Conservation (phyloP, 106 monocot genomes). For the Dioscorea dumetorum region DNA sequence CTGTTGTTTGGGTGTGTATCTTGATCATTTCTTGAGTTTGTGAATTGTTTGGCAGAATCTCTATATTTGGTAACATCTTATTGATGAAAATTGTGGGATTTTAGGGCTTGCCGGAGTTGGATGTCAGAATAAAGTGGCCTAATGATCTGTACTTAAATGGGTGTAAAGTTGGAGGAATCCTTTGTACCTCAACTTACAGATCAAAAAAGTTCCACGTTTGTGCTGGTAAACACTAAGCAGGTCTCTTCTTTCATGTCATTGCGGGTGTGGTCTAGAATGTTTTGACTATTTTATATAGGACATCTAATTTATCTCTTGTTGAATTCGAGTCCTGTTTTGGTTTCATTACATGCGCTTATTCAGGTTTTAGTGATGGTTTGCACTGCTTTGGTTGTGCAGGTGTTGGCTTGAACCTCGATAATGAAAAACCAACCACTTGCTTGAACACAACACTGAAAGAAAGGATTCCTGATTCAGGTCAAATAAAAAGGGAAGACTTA, state of each 20-base stretch:
- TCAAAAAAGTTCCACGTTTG: constrained; percentile 78
- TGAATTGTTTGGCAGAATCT: too few relatives aligned
- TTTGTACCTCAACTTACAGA: constrained; percentile 84
- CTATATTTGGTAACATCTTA: too few relatives aligned
- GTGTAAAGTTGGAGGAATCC: constrained; percentile 87
- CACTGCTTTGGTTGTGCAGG: constrained; percentile 29
- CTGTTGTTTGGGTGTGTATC: background rate
- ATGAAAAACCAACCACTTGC: constrained; percentile 81
- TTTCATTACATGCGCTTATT: too few relatives aligned
- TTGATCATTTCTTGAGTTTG: background rate
- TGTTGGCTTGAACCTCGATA: constrained; percentile 91
- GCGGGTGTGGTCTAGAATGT: background rate
- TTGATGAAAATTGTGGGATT: constrained; percentile 3
- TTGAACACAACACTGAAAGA: constrained; percentile 63
- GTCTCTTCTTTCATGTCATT: constrained; percentile 9
- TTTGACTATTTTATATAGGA: too few relatives aligned
- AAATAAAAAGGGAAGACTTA: constrained; percentile 66
- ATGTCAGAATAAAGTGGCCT: constrained; percentile 95
- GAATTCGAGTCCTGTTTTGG: too few relatives aligned
- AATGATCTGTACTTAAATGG: constrained; percentile 92
- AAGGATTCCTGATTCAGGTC: constrained; percentile 17
- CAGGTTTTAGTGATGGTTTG: too few relatives aligned
- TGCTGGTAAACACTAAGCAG: constrained; percentile 50
- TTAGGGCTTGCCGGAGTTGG: constrained; percentile 71
- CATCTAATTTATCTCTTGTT: too few relatives aligned